Percentiles rank a stretch among this genome's conserved stretches.
phyloP scores from a whole-genome alignment of 2,329 filamentous ascomycete species.

The Clonostachys chloroleuca region DNA sequence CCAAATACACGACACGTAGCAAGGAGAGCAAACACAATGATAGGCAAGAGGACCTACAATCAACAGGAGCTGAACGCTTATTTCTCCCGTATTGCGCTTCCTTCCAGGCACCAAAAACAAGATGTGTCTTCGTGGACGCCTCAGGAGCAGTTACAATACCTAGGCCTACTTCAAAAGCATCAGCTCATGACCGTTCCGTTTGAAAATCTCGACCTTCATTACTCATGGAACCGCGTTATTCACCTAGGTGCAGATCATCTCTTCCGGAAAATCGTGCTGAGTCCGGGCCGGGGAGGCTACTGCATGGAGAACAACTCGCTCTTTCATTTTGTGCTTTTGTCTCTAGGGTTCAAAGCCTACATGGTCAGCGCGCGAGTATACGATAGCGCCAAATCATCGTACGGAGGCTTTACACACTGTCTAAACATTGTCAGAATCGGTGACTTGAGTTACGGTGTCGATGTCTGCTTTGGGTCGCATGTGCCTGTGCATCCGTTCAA shows the following conservation, averaged over 20 bases:
- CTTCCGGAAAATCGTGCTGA: constrained; percentile 29
- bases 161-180: constrained; percentile 7
- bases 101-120: no score
- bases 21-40: no score
- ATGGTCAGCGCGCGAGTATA: constrained; percentile 17
- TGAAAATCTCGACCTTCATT: constrained; percentile 39
- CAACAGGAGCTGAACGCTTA: no score
- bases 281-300: constrained; percentile 33
- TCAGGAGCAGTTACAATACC: constrained; percentile 1
- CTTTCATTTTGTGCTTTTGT: constrained; percentile 33
- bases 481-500: constrained; percentile 7
- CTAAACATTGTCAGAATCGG: constrained; percentile 14
- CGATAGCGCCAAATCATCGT: constrained; percentile 1
- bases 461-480: constrained; percentile 15
- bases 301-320: constrained; percentile 39
- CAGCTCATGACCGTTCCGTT: constrained; percentile 38
- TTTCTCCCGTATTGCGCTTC: no score
- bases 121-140: background rate
- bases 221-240: constrained; percentile 23
- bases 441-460: constrained; percentile 8
- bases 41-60: no score
- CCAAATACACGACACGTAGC: no score
- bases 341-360: constrained; percentile 26
- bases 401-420: constrained; percentile 17
- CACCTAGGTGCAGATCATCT: constrained; percentile 26